Evolutionary conservation across 768 basidiomycete species (phyloP).

Genomic region (Melanogaster broomeanus): DNA sequence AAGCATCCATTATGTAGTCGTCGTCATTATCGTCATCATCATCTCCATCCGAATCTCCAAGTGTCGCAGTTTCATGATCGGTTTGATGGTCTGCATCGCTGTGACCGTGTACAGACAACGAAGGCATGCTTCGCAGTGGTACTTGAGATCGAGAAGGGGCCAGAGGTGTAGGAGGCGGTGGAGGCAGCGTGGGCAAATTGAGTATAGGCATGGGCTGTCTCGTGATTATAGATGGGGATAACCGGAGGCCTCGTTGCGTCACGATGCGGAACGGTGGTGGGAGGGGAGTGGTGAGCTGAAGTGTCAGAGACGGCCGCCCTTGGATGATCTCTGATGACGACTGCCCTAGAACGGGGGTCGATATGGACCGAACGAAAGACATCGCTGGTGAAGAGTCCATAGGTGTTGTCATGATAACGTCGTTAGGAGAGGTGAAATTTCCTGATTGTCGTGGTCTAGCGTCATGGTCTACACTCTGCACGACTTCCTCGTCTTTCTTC

Average conservation of each 20-base stretch:
- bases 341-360: neutral
- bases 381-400: conserved; percentile 1
- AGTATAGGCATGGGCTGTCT: conserved; percentile 48
- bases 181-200: conserved; percentile 51
- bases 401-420: conserved; percentile 5
- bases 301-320: conserved; percentile 5
- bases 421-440: conserved; percentile 8
- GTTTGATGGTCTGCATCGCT: conserved; percentile 21
- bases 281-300: conserved; percentile 13
- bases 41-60: conserved; percentile 36
- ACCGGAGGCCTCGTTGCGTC: conserved; percentile 40
- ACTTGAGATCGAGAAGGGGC: conserved; percentile 16
- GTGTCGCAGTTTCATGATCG: conserved; percentile 20
- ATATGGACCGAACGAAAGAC: neutral
- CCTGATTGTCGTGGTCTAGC: conserved; percentile 17
- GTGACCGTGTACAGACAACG: conserved; percentile 43
- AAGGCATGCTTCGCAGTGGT: conserved; percentile 56
- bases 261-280: conserved; percentile 22
- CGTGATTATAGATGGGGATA: conserved; percentile 47
- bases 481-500: conserved; percentile 8
- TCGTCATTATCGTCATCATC: conserved; percentile 35
- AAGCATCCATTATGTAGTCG: conserved; percentile 32
- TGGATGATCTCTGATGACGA: conserved; percentile 2
- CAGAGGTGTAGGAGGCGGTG: conserved; percentile 19
- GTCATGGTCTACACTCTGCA: conserved; percentile 1